phyloP scores from a whole-genome alignment of 257 asterid species.

The Paraleonurus japonicus region DNA sequence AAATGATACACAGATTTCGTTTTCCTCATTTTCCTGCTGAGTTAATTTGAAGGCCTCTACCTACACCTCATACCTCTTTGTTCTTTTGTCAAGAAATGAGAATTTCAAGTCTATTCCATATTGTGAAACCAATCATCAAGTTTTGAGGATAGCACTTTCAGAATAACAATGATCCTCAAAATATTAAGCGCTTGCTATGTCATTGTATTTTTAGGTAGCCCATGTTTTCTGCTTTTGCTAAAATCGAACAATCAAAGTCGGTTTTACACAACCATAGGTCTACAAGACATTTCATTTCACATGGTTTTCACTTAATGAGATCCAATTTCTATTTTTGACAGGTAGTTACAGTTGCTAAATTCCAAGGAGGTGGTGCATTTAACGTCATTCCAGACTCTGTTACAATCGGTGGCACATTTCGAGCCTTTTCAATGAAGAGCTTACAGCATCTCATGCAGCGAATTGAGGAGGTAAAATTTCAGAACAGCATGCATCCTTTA shows the following conservation, averaged over 20 bases:
- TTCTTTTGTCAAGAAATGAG: too few relatives aligned
- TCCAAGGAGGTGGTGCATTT: conserved; percentile 90
- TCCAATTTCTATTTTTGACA: conserved; percentile 21
- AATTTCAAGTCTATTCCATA: too few relatives aligned
- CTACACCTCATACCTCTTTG: too few relatives aligned
- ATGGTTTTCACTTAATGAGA: background rate
- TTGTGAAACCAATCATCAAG: too few relatives aligned
- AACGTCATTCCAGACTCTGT: conserved; percentile 95
- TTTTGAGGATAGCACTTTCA: too few relatives aligned
- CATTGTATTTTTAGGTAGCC: too few relatives aligned
- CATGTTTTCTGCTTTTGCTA: too few relatives aligned
- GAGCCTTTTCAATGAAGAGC: conserved; percentile 73
- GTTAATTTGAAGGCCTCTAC: too few relatives aligned
- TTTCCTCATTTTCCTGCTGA: background rate
- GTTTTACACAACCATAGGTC: too few relatives aligned
- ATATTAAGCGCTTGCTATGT: too few relatives aligned
- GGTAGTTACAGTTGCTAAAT: conserved; percentile 87
- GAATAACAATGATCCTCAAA: too few relatives aligned
- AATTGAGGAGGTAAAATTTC: conserved; percentile 57
- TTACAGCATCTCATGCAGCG: conserved; percentile 55
- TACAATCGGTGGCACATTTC: conserved; percentile 83
- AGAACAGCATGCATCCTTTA: background rate
- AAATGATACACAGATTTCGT: background rate
- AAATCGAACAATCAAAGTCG: too few relatives aligned
- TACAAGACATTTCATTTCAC: background rate